These are phyloP conservation scores for Schizophyllum commune DNA, from an alignment of 1,284 basidiomycete species.

Conservation along the genomic window DNA sequence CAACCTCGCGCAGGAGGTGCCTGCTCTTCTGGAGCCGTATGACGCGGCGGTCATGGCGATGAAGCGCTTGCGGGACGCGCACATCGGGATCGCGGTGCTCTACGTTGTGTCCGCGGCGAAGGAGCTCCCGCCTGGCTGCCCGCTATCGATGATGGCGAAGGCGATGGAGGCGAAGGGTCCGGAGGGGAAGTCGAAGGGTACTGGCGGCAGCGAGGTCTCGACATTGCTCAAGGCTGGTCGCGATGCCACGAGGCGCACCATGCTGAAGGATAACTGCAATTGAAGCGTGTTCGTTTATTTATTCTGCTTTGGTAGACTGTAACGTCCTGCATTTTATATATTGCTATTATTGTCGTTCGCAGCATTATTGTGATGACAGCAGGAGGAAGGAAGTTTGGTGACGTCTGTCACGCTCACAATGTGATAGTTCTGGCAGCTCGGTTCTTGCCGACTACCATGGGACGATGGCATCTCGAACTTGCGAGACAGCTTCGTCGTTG, in stretches of 20 bases:
- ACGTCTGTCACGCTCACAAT: too few species aligned
- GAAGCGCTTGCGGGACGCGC: conserved; percentile 77
- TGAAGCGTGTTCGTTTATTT: background rate
- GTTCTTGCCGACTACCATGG: too few species aligned
- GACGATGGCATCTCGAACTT: too few species aligned
- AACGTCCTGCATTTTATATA: too few species aligned
- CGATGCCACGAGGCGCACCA: conserved; percentile 75
- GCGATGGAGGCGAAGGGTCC: conserved; percentile 39
- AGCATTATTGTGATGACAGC: too few species aligned
- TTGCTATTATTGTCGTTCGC: too few species aligned
- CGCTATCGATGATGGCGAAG: conserved; percentile 36
- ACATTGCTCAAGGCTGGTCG: conserved; percentile 80
- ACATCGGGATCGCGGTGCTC: conserved; percentile 83
- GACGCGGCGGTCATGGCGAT: conserved; percentile 73
- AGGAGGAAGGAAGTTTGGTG: too few species aligned
- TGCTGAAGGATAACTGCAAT: conserved; percentile 24
- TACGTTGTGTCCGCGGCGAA: conserved; percentile 77
- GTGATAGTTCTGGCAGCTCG: too few species aligned
- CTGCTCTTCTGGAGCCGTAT: conserved; percentile 64
- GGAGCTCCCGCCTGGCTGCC: conserved; percentile 43
- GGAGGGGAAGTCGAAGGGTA: conserved; percentile 48
- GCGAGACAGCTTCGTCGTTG: too few species aligned
- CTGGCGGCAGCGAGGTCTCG: conserved; percentile 82
- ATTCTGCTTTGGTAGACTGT: too few species aligned
- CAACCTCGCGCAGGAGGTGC: conserved; percentile 45